These are phyloP conservation scores for Pyrenophora graminea DNA, from an alignment of 2,329 filamentous ascomycete genomes.

Conservation along the genomic window DNA sequence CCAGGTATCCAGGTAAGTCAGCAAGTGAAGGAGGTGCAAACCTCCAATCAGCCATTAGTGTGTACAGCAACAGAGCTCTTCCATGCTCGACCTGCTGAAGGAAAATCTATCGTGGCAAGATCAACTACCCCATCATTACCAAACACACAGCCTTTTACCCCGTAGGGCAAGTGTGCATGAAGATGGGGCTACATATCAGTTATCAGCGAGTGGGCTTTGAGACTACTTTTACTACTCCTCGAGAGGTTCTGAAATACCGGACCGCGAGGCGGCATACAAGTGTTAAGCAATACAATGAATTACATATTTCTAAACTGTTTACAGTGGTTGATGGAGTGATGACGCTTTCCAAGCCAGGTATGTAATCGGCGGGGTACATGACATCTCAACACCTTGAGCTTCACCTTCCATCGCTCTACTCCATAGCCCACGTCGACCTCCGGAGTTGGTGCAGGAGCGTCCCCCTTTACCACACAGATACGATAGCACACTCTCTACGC, in stretches of 20 bases:
- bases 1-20: constrained; percentile 10
- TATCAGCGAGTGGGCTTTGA: constrained; percentile 12
- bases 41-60: constrained; percentile 63
- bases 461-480: constrained; percentile 4
- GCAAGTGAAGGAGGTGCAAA: constrained; percentile 19
- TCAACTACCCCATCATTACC: constrained; percentile 63
- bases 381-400: constrained; percentile 1
- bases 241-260: not conserved
- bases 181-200: constrained; percentile 61
- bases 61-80: constrained; percentile 68
- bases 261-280: constrained; percentile 1
- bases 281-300: constrained; percentile 8
- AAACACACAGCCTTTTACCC: constrained; percentile 62
- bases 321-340: constrained; percentile 8
- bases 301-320: constrained; percentile 2
- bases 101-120: constrained; percentile 69
- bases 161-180: constrained; percentile 65
- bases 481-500: constrained; percentile 18
- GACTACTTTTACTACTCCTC: not conserved
- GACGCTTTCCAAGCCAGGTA: constrained; percentile 14
- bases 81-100: constrained; percentile 69
- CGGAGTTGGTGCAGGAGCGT: constrained; percentile 34
- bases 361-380: constrained; percentile 23
- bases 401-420: not conserved
- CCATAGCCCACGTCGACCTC: constrained; percentile 12